A percentile compares a stretch with the other conserved stretches of the same genome.
Evolutionary conservation across 768 basidiomycete genomes (phyloP).

Genomic region (Astraeus odoratus): DNA sequence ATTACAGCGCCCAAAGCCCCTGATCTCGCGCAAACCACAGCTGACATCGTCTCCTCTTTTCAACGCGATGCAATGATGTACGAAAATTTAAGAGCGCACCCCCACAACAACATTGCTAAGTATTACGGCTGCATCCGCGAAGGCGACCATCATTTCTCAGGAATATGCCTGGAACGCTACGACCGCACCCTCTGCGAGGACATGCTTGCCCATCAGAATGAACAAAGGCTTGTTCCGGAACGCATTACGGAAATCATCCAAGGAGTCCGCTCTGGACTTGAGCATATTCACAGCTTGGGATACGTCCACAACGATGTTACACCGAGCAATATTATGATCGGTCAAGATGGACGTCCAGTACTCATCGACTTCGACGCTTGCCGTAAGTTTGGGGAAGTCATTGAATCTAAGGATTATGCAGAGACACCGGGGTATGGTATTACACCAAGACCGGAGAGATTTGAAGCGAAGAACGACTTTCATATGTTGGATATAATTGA

Average conservation of each 20-base stretch:
- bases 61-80: not conserved
- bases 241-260: not conserved
- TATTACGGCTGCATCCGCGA: conserved; percentile 17
- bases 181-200: not conserved
- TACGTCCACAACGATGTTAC: conserved; percentile 24
- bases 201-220: not conserved
- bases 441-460: not conserved
- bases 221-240: not conserved
- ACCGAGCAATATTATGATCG: conserved; percentile 21
- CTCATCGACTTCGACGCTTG: conserved; percentile 20
- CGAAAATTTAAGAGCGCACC: conserved; percentile 2
- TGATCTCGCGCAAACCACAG: not conserved
- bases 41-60: not conserved
- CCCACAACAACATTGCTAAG: conserved; percentile 16
- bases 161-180: conserved; percentile 11
- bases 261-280: conserved; percentile 14
- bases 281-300: conserved; percentile 17
- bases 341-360: conserved; percentile 13
- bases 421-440: not conserved
- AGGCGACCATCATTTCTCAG: conserved; percentile 6
- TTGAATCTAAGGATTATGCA: not conserved
- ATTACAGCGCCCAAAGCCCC: not conserved
- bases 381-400: not conserved
- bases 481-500: not conserved
- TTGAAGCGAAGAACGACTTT: not conserved